phyloP scores from a whole-genome alignment of 106 monocot species.

The Apostasia ramifera region DNA sequence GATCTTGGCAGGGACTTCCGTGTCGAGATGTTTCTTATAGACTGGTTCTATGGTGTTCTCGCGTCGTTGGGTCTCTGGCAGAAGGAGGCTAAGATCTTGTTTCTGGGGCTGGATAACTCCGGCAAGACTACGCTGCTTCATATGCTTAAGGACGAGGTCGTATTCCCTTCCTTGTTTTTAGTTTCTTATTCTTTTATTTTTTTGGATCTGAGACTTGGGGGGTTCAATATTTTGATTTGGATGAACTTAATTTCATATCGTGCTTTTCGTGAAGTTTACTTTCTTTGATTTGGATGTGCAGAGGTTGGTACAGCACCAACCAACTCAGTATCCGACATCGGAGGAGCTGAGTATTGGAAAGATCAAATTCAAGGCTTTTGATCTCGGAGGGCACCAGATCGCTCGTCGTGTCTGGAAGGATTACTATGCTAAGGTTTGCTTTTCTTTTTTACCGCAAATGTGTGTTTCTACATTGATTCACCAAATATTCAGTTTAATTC shows the following conservation, averaged over 20 bases:
- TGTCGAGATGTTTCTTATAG: slow-evolving; percentile 39
- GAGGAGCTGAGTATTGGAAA: slow-evolving; percentile 65
- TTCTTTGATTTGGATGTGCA: slow-evolving; percentile 7
- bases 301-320: slow-evolving; percentile 69
- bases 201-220: background rate
- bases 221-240: background rate
- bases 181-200: background rate
- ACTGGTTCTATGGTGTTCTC: slow-evolving; percentile 66
- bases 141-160: slow-evolving; percentile 65
- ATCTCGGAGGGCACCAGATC: slow-evolving; percentile 64
- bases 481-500: too few relatives aligned
- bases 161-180: background rate
- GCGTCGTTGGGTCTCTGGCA: slow-evolving; percentile 55
- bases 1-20: background rate
- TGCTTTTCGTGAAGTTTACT: background rate
- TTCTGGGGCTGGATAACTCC: slow-evolving; percentile 58
- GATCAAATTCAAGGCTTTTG: slow-evolving; percentile 69
- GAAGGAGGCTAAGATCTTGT: slow-evolving; percentile 68
- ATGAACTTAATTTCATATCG: background rate
- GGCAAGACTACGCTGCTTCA: slow-evolving; percentile 60
- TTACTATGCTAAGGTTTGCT: slow-evolving; percentile 56
- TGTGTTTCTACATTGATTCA: background rate
- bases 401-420: slow-evolving; percentile 66
- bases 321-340: slow-evolving; percentile 60
- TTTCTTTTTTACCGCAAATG: background rate